Evolutionary conservation across 2,329 filamentous ascomycete genomes (phyloP).

Genomic region (Colletotrichum sp.): DNA sequence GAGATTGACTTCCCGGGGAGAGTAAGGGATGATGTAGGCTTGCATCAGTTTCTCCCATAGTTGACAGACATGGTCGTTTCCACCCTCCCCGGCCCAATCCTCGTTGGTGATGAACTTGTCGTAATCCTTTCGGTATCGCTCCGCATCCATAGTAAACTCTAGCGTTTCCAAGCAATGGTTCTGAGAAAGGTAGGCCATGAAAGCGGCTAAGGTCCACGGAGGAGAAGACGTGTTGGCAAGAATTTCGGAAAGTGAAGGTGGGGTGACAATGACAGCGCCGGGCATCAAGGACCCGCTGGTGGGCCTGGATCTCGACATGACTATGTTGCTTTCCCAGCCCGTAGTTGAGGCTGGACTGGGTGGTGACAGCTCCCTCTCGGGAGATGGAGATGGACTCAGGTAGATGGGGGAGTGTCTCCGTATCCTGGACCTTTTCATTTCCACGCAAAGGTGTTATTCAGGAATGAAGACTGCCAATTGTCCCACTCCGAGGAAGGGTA

Average conservation of each 20-base stretch:
- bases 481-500: neutral
- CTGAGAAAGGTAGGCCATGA: conserved; percentile 95
- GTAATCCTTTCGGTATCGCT: conserved; percentile 74
- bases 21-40: conserved; percentile 87
- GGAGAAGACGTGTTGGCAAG: conserved; percentile 83
- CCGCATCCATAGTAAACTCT: conserved; percentile 94
- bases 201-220: conserved; percentile 89
- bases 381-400: conserved; percentile 43
- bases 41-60: conserved; percentile 89
- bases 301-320: conserved; percentile 54
- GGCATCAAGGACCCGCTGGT: conserved; percentile 53
- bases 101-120: conserved; percentile 46
- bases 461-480: neutral
- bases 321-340: conserved; percentile 46
- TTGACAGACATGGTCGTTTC: conserved; percentile 72
- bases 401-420: conserved; percentile 49
- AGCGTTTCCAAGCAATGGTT: conserved; percentile 97
- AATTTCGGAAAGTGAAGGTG: conserved; percentile 83
- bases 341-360: conserved; percentile 46
- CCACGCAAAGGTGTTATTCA: conserved; percentile 20
- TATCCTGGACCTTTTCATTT: conserved; percentile 53
- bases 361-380: conserved; percentile 45
- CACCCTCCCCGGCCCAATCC: conserved; percentile 43
- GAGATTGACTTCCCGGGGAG: conserved; percentile 88
- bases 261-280: conserved; percentile 40